Evolutionary conservation across 164 flowering plant genomes (phyloP).

Genomic region (Chloranthus sessilifolius): DNA sequence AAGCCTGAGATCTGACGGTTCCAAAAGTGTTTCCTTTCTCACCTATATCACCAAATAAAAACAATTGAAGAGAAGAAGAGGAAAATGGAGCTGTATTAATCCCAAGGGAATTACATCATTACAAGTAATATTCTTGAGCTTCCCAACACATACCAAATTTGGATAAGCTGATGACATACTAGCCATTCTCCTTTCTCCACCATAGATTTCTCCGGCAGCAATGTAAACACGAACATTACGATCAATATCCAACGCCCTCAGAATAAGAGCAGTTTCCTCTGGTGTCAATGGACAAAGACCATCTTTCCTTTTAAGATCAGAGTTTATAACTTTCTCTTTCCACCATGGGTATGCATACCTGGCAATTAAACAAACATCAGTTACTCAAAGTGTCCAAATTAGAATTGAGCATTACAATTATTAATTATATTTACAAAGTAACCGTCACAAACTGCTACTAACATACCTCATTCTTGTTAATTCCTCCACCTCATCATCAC

Average conservation of each 20-base stretch:
- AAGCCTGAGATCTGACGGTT: constrained; percentile 64
- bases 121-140: no score
- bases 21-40: constrained; percentile 82
- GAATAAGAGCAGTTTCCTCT: constrained; percentile 73
- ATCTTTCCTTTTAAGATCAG: constrained; percentile 71
- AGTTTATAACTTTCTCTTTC: constrained; percentile 84
- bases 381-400: no score
- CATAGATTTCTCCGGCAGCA: constrained; percentile 90
- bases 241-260: constrained; percentile 70
- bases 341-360: constrained; percentile 98
- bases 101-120: no score
- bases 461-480: constrained; percentile 88
- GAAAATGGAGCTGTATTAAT: no score
- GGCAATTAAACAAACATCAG: no score
- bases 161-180: constrained; percentile 60
- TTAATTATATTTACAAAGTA: not conserved
- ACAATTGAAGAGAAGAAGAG: not conserved
- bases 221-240: constrained; percentile 54
- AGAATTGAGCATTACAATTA: not conserved
- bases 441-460: not conserved
- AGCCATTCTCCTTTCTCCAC: constrained; percentile 70
- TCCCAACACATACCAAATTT: constrained; percentile 54
- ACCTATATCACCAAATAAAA: constrained; percentile 41
- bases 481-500: constrained; percentile 67
- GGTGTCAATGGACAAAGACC: constrained; percentile 90